Evolutionary conservation across 257 asterid species (phyloP).

Genomic region (Solanum piurae): DNA sequence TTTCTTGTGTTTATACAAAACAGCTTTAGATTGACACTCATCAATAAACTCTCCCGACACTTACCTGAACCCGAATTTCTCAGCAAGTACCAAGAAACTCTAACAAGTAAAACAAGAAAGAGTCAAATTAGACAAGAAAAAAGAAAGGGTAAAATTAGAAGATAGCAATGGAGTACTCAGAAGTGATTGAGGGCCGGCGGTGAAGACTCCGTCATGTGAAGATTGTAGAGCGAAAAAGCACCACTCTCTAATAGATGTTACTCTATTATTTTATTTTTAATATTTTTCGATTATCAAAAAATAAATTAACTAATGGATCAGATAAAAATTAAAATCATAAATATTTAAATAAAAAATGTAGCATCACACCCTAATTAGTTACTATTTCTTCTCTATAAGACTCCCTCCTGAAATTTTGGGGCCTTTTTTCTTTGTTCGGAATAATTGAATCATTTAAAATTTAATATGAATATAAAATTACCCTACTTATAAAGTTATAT

Average conservation of each 20-base stretch:
- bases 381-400: neutral
- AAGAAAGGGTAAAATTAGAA: neutral
- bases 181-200: slow-evolving; percentile 5
- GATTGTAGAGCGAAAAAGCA: slow-evolving; percentile 46
- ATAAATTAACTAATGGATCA: neutral
- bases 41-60: slow-evolving; percentile 79
- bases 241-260: slow-evolving; percentile 30
- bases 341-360: neutral
- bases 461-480: too few relatives aligned
- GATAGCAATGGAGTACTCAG: slow-evolving; percentile 1
- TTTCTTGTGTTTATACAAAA: slow-evolving; percentile 43
- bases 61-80: slow-evolving; percentile 80
- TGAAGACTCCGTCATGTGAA: slow-evolving; percentile 34
- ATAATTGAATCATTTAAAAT: too few relatives aligned
- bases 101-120: neutral
- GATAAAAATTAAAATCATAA: neutral
- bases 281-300: too few relatives aligned
- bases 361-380: neutral
- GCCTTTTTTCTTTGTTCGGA: too few relatives aligned
- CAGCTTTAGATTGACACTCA: slow-evolving; percentile 74
- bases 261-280: too few relatives aligned
- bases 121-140: neutral
- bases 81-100: slow-evolving; percentile 61
- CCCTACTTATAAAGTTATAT: too few relatives aligned
- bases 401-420: neutral